Evolutionary conservation across 495 filamentous ascomycete species (phyloP).

Genomic region (Lasiosphaeria miniovina): DNA sequence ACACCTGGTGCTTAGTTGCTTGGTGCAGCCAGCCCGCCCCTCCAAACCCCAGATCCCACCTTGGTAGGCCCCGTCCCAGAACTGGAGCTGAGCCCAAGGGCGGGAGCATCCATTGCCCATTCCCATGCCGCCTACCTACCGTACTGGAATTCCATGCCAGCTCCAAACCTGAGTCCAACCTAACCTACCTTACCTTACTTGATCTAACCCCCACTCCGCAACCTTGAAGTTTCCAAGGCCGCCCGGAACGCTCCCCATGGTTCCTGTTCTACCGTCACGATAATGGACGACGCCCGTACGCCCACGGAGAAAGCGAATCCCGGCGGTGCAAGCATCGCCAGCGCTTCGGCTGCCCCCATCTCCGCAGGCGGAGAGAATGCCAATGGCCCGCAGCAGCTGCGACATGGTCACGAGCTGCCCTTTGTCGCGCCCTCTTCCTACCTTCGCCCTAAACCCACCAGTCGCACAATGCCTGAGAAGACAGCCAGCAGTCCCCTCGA

Average conservation of each 20-base stretch:
- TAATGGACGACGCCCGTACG: constrained; percentile 39
- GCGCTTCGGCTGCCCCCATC: constrained; percentile 15
- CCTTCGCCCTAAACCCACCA: constrained; percentile 63
- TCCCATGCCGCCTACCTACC: too few species aligned
- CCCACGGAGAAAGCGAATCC: constrained; percentile 29
- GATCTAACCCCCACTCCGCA: too few species aligned
- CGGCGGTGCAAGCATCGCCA: constrained; percentile 23
- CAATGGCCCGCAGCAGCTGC: constrained; percentile 26
- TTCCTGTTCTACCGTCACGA: constrained; percentile 32
- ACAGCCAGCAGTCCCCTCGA: constrained; percentile 69
- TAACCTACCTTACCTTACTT: too few species aligned
- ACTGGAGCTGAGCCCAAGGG: too few species aligned
- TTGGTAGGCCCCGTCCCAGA: too few species aligned
- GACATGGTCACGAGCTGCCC: constrained; percentile 50
- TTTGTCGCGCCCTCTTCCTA: constrained; percentile 83
- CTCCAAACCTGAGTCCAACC: not conserved
- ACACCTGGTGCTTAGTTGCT: too few species aligned
- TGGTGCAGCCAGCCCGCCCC: too few species aligned
- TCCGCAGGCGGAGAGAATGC: constrained; percentile 23
- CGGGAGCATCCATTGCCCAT: too few species aligned
- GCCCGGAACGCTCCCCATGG: constrained; percentile 23
- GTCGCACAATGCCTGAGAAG: constrained; percentile 50
- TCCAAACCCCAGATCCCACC: too few species aligned
- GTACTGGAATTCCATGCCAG: too few species aligned
- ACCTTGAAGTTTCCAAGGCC: not conserved